Evolutionary conservation across 2,329 filamentous ascomycete genomes (phyloP).

Genomic region (Pseudocercospora vitis): DNA sequence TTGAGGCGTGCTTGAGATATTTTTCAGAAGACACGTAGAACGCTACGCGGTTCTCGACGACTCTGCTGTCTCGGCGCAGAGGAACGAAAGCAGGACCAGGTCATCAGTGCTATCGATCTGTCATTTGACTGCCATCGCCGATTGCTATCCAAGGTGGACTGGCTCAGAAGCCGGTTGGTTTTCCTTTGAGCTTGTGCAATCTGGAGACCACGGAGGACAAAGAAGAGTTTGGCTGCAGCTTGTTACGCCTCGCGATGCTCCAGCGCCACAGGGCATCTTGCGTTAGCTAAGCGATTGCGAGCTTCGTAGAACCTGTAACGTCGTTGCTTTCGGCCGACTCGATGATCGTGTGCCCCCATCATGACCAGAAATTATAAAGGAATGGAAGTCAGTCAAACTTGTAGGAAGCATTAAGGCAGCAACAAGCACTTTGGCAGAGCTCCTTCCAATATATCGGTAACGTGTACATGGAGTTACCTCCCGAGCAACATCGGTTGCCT

Average conservation of each 20-base stretch:
- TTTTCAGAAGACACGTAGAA: conserved; percentile 8
- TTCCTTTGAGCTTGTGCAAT: neutral
- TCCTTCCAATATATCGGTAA: neutral
- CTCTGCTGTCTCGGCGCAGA: neutral
- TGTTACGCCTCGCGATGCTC: conserved; percentile 5
- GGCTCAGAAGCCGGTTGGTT: neutral
- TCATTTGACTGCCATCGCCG: neutral
- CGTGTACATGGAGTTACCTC: neutral
- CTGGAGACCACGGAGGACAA: conserved; percentile 10
- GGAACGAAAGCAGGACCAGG: neutral
- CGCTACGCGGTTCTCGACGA: neutral
- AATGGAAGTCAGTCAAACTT: neutral
- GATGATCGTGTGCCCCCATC: conserved; percentile 13
- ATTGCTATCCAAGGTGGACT: conserved; percentile 1
- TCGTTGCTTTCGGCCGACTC: neutral
- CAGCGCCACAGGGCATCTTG: conserved; percentile 11
- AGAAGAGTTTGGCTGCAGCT: conserved; percentile 10
- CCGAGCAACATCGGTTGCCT: neutral
- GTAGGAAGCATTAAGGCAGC: neutral
- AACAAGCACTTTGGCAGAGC: conserved; percentile 1
- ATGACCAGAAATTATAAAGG: conserved; percentile 14
- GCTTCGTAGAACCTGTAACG: conserved; percentile 12
- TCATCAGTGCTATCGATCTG: conserved; percentile 9
- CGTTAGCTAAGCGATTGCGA: neutral
- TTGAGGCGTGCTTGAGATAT: conserved; percentile 2